Evolutionary conservation across 306 rosid species (phyloP), one percentile per base, ranked within the genome.

Genomic region (Lathyrus tuberosus): DNA sequence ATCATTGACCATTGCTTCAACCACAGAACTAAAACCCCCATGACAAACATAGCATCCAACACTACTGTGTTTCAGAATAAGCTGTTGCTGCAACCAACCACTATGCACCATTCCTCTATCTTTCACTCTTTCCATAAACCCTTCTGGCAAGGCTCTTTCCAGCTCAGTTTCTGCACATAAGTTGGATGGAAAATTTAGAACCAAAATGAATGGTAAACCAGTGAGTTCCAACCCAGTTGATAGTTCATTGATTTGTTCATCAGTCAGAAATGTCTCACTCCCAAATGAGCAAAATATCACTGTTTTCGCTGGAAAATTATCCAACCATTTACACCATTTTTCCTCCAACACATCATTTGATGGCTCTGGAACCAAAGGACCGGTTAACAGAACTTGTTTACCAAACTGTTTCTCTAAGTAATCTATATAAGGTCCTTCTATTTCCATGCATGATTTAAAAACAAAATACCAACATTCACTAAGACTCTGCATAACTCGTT

Each of bases 71-170:
- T 74, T 85, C 16, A 85, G 44, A 0, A 85, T 72, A 30, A 78
- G 78, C 35, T 81, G 82, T 16, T 85, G 87, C 20, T 83, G 87
- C 12, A 85, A 78, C 90, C 90, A 85, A 3, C 90, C 90, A 8
- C 75, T 46, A 31, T 80, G 78, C 28, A 83, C 85, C 5, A 59
- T 6, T 11, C 84, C 87, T 14, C 76, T 83, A 1, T 75, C 47
- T 26, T 72, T 85, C 51, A 83, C 85, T 49, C 87, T 82, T 0
- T 80, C 87, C 57, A 59, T 2, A 26, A 71, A 83, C 72, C 84
- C 87, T 53, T 30, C 24, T 4, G 85, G 84, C 2, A 85, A 52
- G 13, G 78, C 63, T 49, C 70, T 69, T 12, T 71, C 62, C 8
- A 85, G 66, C 67, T 77, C 84, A 65, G 15, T 57, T 12, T 65